A percentile compares a stretch with the other conserved stretches of the same genome.
phyloP scores from a whole-genome alignment of 108 stramenopile genomes.

The Discostella pseudostelligera region DNA sequence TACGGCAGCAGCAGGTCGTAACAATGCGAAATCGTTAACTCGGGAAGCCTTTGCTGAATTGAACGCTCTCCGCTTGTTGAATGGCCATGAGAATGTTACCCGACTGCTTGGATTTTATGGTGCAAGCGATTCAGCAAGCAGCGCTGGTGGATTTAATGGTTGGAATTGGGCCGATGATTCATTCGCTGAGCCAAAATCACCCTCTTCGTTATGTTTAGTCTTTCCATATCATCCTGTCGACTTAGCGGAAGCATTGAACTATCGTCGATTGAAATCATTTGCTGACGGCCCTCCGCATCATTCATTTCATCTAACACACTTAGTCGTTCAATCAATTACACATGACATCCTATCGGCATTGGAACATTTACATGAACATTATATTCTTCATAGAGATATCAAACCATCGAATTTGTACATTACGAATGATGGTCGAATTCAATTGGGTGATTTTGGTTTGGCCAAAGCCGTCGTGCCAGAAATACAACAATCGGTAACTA shows the following conservation, averaged over 20 bases:
- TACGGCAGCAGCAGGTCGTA: not conserved
- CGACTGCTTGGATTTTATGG: conserved; percentile 41
- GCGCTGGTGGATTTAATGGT: conserved; percentile 15
- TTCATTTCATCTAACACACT: conserved; percentile 22
- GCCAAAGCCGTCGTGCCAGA: conserved; percentile 45
- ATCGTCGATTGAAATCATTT: conserved; percentile 43
- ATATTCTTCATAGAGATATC: conserved; percentile 92
- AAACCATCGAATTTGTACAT: conserved; percentile 91
- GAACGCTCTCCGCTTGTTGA: conserved; percentile 38
- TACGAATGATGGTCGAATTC: conserved; percentile 48
- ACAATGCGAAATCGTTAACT: conserved; percentile 17
- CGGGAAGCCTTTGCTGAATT: conserved; percentile 48
- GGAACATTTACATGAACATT: conserved; percentile 84
- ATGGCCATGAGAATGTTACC: conserved; percentile 39
- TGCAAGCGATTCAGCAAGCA: conserved; percentile 18
- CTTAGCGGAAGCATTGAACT: conserved; percentile 54
- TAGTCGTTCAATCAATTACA: conserved; percentile 51
- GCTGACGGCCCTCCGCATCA: conserved; percentile 26
- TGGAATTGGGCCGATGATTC: conserved; percentile 29
- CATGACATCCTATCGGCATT: conserved; percentile 71
- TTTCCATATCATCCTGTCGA: conserved; percentile 80
- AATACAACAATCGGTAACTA: not conserved
- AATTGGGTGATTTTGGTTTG: conserved; percentile 82
- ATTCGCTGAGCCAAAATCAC: not conserved
- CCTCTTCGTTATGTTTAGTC: conserved; percentile 52